phyloP scores from a whole-genome alignment of 768 basidiomycete genomes.

The Lactifluus pinguis region DNA sequence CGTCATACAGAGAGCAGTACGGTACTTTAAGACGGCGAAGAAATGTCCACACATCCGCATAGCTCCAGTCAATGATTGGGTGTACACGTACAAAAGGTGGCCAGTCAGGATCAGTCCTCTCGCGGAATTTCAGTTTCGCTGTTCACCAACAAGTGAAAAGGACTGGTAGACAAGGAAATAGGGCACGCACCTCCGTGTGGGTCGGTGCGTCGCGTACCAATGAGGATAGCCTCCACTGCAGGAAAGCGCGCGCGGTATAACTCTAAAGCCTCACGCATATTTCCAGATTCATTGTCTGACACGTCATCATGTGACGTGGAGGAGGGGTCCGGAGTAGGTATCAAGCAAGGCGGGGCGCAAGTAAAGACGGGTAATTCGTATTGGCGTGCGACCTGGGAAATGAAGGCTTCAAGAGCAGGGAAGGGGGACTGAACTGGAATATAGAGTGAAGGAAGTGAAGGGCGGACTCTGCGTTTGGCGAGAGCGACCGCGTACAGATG shows the following conservation, averaged over 20 bases:
- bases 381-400: slow-evolving; percentile 44
- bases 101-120: slow-evolving; percentile 86
- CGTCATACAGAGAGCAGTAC: slow-evolving; percentile 85
- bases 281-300: slow-evolving; percentile 43
- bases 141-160: background rate
- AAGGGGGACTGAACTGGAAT: slow-evolving; percentile 91
- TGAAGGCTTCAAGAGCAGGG: slow-evolving; percentile 73
- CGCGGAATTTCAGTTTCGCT: slow-evolving; percentile 66
- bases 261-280: slow-evolving; percentile 73
- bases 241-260: slow-evolving; percentile 61
- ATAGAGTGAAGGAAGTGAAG: slow-evolving; percentile 58
- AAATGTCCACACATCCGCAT: slow-evolving; percentile 84
- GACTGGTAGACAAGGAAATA: background rate
- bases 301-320: slow-evolving; percentile 27
- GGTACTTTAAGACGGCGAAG: slow-evolving; percentile 64
- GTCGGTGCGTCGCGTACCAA: slow-evolving; percentile 84
- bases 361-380: slow-evolving; percentile 77
- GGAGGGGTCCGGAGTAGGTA: slow-evolving; percentile 38
- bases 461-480: slow-evolving; percentile 29
- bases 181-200: slow-evolving; percentile 87
- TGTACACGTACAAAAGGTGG: slow-evolving; percentile 85
- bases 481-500: slow-evolving; percentile 78
- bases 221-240: slow-evolving; percentile 68
- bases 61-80: slow-evolving; percentile 94
- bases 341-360: slow-evolving; percentile 28